These are phyloP conservation scores for Pestalotiopsis sp. DNA, from an alignment of 2,329 filamentous ascomycete species.

Conservation along the genomic window DNA sequence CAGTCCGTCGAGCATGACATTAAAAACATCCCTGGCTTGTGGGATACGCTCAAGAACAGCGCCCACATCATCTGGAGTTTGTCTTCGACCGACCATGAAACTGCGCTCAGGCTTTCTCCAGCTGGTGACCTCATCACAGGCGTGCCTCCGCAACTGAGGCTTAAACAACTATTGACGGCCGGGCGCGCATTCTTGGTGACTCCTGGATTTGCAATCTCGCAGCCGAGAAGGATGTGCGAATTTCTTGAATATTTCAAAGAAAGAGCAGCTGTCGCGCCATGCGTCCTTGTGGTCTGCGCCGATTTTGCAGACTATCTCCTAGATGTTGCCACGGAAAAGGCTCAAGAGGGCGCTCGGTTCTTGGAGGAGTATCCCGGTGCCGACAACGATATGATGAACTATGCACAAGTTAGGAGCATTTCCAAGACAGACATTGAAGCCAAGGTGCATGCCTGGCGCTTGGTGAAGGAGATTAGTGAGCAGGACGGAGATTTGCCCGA, in stretches of 20 bases:
- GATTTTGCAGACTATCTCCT: slow-evolving; percentile 38
- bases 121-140: not conserved
- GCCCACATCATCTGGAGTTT: slow-evolving; percentile 20
- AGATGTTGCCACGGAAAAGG: slow-evolving; percentile 38
- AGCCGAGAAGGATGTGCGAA: slow-evolving; percentile 40
- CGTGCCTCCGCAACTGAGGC: slow-evolving; percentile 34
- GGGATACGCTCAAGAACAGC: slow-evolving; percentile 27
- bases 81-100: slow-evolving; percentile 9
- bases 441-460: slow-evolving; percentile 10
- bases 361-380: slow-evolving; percentile 7
- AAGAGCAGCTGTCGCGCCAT: slow-evolving; percentile 15
- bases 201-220: slow-evolving; percentile 51
- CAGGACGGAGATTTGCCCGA: slow-evolving; percentile 35
- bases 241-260: slow-evolving; percentile 43
- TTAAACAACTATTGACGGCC: slow-evolving; percentile 46
- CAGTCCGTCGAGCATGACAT: slow-evolving; percentile 26
- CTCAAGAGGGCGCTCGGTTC: slow-evolving; percentile 21
- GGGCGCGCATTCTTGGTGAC: slow-evolving; percentile 50
- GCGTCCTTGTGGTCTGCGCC: slow-evolving; percentile 38
- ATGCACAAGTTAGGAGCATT: not conserved
- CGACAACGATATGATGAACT: not conserved
- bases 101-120: not conserved
- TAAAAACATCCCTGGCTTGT: slow-evolving; percentile 28
- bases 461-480: slow-evolving; percentile 26
- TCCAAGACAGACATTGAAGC: slow-evolving; percentile 3